Evolutionary conservation across 805 yeast species (phyloP), one percentile per base, ranked within the genome.

Genomic region (Candida piceae): DNA sequence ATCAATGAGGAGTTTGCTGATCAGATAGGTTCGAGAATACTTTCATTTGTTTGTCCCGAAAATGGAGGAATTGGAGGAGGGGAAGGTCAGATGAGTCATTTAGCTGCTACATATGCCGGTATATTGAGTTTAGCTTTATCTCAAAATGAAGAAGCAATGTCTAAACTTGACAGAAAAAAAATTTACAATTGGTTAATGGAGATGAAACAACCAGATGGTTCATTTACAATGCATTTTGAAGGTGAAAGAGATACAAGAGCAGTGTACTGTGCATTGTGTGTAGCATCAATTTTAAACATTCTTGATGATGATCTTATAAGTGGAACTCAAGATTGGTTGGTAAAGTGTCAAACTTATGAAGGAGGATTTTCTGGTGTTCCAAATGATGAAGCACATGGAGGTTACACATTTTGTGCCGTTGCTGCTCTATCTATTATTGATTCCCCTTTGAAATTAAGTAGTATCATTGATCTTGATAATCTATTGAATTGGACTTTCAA

Each of bases 361-460:
- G 98, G 99, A 17, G 98, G 98, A 0, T 84, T 90, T 62, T 87
- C 89, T 1, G 96, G 95, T 1, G 67, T 69, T 16, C 93, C 95
- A 0, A 68, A 72, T 5, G 82, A 76, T 41, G 99, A 93, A 59
- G 97, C 97, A 0, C 99, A 93, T 56, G 98, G 97, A 2, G 99
- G 98, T 1, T 94, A 93, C 57, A 78, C 97, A 0, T 93, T 76
- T 58, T 93, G 99, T 64, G 95, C 90, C 0, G 65, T 84, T 30
- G 94, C 82, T 31, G 73, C 77, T 34, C 63, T 76, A 40, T 72
- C 69, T 42, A 67, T 69, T 18, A 53, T 77, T 20, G 68, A 69
- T 6, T 50, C 64, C 19, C 66, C 72, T 1, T 40, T 42, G 22
- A 60, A 55, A 13, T 55, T 57, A 6, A 57, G 75, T 2, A 16